These are phyloP conservation scores for Erodium moschatum DNA, from an alignment of 441 rosid genomes.

Conservation along the genomic window DNA sequence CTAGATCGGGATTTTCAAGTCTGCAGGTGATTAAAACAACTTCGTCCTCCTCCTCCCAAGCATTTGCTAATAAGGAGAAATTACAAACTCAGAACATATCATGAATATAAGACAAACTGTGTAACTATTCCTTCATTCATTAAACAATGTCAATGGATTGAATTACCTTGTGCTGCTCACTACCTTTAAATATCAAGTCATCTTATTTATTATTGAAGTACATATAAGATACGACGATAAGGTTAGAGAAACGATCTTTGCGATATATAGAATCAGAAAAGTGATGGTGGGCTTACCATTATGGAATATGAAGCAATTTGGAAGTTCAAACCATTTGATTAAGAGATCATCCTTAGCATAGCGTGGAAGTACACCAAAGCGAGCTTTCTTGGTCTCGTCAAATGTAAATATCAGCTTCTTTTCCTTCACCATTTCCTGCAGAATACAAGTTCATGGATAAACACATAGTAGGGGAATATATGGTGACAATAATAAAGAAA, in stretches of 20 bases:
- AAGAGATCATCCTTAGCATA: slow-evolving; percentile 73
- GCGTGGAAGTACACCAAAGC: slow-evolving; percentile 84
- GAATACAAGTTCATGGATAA: slow-evolving; percentile 7
- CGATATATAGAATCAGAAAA: slow-evolving; percentile 13
- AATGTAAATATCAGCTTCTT: slow-evolving; percentile 62
- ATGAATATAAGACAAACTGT: background rate
- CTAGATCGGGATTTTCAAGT: slow-evolving; percentile 66
- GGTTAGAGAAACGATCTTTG: background rate
- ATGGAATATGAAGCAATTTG: slow-evolving; percentile 94
- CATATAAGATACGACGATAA: no score
- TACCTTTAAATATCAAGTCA: no score
- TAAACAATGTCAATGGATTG: no score
- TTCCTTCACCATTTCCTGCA: slow-evolving; percentile 86
- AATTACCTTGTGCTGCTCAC: no score
- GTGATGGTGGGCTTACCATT: slow-evolving; percentile 43
- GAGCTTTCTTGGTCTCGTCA: slow-evolving; percentile 72
- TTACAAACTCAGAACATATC: slow-evolving; percentile 20
- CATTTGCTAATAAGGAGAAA: slow-evolving; percentile 50
- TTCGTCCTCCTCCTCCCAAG: slow-evolving; percentile 96
- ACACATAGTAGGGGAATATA: no score
- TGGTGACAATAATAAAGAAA: no score
- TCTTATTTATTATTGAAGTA: no score
- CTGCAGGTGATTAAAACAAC: slow-evolving; percentile 84
- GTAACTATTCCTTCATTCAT: background rate
- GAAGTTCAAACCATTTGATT: slow-evolving; percentile 96